Evolutionary conservation across 257 asterid species (phyloP).

Genomic region (Penstemon davidsonii): DNA sequence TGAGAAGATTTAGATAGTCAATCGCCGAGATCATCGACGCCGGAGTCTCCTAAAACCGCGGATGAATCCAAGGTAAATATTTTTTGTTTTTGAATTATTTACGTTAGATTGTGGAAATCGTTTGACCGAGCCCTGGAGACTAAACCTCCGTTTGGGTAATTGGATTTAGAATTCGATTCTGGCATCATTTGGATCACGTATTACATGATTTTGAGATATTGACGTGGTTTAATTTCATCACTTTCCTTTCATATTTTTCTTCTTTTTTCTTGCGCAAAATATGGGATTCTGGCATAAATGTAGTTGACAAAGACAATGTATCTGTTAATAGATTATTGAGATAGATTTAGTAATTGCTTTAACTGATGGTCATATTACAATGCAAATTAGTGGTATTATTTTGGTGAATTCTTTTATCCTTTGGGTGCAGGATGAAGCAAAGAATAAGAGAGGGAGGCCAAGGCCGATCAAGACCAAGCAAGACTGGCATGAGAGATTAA

Average conservation of each 20-base stretch:
- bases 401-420: slow-evolving; percentile 16
- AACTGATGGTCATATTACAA: neutral
- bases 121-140: slow-evolving; percentile 27
- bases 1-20: slow-evolving; percentile 57
- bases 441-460: slow-evolving; percentile 55
- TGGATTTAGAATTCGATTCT: slow-evolving; percentile 28
- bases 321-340: neutral
- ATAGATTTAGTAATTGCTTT: slow-evolving; percentile 23
- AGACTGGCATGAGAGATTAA: slow-evolving; percentile 87
- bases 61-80: slow-evolving; percentile 55
- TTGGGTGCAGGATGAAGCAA: slow-evolving; percentile 56
- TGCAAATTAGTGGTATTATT: slow-evolving; percentile 15
- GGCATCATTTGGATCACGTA: slow-evolving; percentile 12
- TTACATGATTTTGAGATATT: slow-evolving; percentile 22
- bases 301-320: slow-evolving; percentile 9
- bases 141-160: slow-evolving; percentile 22
- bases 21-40: slow-evolving; percentile 48
- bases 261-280: neutral
- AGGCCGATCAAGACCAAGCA: slow-evolving; percentile 71
- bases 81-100: neutral
- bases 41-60: slow-evolving; percentile 45
- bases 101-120: slow-evolving; percentile 25
- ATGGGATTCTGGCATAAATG: neutral
- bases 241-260: neutral
- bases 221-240: slow-evolving; percentile 5